phyloP scores from a whole-genome alignment of 129 eudicot genomes.

The Kitagawia praeruptora region DNA sequence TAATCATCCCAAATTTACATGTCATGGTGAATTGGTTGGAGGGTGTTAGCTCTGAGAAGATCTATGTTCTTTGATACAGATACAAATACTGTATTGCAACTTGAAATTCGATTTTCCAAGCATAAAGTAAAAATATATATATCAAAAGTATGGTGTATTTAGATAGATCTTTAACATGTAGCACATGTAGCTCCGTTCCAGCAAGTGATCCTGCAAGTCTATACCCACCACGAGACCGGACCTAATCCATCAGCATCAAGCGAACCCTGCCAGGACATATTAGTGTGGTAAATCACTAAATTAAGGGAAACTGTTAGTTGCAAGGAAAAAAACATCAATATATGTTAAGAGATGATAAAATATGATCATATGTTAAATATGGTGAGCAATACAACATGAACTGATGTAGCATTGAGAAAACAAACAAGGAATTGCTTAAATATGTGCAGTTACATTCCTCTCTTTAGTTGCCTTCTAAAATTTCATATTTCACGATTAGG shows the following conservation, averaged over 20 bases:
- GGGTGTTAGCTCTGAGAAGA: neutral
- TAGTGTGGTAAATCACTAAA: neutral
- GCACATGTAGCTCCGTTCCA: neutral
- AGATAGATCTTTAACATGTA: neutral
- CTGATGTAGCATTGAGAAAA: too few species aligned
- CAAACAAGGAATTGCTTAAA: too few species aligned
- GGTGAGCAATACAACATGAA: too few species aligned
- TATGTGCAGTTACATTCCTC: too few species aligned
- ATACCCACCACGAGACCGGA: constrained; percentile 50
- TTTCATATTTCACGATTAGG: too few species aligned
- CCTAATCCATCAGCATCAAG: constrained; percentile 61
- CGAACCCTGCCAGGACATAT: constrained; percentile 28
- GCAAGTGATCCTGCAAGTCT: neutral
- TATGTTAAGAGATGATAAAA: too few species aligned
- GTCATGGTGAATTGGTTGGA: neutral
- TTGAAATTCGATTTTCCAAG: neutral
- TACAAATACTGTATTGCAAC: too few species aligned
- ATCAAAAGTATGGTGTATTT: neutral
- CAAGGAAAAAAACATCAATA: neutral
- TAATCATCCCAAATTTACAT: neutral
- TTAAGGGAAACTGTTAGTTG: neutral
- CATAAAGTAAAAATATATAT: neutral
- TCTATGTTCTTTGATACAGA: neutral
- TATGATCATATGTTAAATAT: too few species aligned
- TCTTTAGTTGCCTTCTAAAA: too few species aligned